Evolutionary conservation across 768 basidiomycete species (phyloP).

Genomic region (Cystobasidium onofrii): DNA sequence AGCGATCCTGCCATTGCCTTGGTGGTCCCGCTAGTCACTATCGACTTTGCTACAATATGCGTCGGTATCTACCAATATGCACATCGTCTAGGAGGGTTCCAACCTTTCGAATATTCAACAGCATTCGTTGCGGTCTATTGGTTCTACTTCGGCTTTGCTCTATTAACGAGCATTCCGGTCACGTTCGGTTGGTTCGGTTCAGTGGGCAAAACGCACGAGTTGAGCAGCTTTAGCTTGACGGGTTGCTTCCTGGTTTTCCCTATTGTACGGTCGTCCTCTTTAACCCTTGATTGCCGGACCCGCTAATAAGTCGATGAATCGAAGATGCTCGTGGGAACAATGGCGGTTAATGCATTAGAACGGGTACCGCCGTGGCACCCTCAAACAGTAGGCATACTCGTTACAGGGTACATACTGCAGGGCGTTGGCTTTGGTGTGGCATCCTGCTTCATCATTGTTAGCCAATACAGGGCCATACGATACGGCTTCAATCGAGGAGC

Average conservation of each 20-base stretch:
- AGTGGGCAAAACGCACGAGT: conserved; percentile 2
- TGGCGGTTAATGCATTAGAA: conserved; percentile 1
- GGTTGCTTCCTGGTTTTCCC: conserved; percentile 14
- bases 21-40: background rate
- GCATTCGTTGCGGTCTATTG: background rate
- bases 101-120: background rate
- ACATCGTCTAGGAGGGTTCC: background rate
- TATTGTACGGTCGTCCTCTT: background rate
- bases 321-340: conserved; percentile 9
- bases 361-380: background rate
- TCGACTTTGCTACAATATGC: conserved; percentile 12
- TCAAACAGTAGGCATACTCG: background rate
- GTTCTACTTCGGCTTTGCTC: background rate
- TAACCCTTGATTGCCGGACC: too few relatives aligned
- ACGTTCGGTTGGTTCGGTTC: conserved; percentile 13
- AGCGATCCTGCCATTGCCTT: background rate
- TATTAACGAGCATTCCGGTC: background rate
- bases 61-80: background rate
- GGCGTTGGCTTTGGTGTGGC: conserved; percentile 3
- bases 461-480: conserved; percentile 7
- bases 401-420: conserved; percentile 4
- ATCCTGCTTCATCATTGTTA: conserved; percentile 1
- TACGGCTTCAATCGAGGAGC: conserved; percentile 16
- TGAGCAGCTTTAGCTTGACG: conserved; percentile 10
- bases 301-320: too few relatives aligned